Conservation (phyloP, 179 eudicot species). For the Silene coronaria region DNA sequence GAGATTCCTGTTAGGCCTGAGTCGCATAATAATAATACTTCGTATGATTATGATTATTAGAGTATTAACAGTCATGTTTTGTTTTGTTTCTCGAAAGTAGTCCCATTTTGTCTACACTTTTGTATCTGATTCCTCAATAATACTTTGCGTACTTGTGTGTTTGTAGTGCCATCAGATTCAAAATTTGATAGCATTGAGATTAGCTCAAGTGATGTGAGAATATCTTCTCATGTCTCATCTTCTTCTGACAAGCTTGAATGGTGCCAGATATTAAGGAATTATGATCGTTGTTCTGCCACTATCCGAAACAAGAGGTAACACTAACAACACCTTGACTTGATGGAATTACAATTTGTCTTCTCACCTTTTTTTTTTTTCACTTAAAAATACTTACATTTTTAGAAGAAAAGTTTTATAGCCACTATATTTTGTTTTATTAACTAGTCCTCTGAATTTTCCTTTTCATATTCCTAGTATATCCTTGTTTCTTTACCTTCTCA, state of each 20-base stretch:
- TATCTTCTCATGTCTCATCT: constrained; percentile 43
- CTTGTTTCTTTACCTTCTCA: constrained; percentile 7
- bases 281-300: constrained; percentile 54
- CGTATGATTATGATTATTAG: too few relatives aligned
- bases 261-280: constrained; percentile 63
- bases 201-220: constrained; percentile 37
- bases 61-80: background rate
- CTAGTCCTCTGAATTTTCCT: background rate
- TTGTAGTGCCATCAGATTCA: constrained; percentile 51
- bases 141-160: background rate
- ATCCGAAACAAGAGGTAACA: constrained; percentile 56
- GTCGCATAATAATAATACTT: too few relatives aligned
- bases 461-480: constrained; percentile 1
- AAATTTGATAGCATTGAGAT: constrained; percentile 48
- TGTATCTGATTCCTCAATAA: background rate
- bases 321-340: background rate
- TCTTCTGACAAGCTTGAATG: constrained; percentile 46
- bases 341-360: background rate
- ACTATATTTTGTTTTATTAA: background rate
- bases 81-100: background rate
- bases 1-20: too few relatives aligned
- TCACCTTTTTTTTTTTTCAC: background rate
- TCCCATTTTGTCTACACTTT: background rate
- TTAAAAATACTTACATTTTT: too few relatives aligned
- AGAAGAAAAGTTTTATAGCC: too few relatives aligned